Base-by-base conservation (phyloP, 2,329 filamentous ascomycete genomes). In the Cercospora sp. region DNA sequence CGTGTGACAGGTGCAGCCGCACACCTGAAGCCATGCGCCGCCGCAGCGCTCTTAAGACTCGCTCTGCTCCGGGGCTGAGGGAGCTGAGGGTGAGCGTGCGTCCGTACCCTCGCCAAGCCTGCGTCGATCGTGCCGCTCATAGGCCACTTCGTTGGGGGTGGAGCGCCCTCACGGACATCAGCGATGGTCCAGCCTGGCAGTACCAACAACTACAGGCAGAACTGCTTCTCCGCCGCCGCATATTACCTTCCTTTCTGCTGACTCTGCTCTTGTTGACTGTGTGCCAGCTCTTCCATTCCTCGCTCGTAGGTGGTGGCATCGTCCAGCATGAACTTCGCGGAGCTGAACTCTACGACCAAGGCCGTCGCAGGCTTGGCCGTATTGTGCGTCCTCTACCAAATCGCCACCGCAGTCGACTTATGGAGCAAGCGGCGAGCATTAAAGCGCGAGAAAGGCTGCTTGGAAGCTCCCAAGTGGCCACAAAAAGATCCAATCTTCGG, bases 401-500 rank as follows among this genome's bases (percentile, higher is more conserved):
- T 79, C 62, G 79, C 77, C 70, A 76, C 73, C 16, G 72, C 74
- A 6, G 66, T 82, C 51, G 73, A 75, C 3, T 73, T 80, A 2
- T 79, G 79, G 68, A 71, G 77, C 60, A 72, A 69, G 57, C 80
- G 81, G 13, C 76, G 79, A 51, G 76, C 75, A 12, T 74, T 82
- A 60, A 80, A 76, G 64, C 77, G 76, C 20, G 76, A 79, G 31
- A 79, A 85, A 72, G 83, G 83, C 59, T 87, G 85, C 74, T 77
- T 83, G 60, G 80, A 81, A 8, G 79, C 81, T n/a, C 73, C 78
- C 16, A 73, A 76, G 70, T 84, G 81, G 68, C 84, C 83, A 3
- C 83, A 87, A 76, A 65, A 81, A 64, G 87, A 89, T 70, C 84
- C 82, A 0, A 72, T 89, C 64, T 77, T 88, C 3, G 87, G 87